Evolutionary conservation across 371 early-diverging fungal species (phyloP), one percentile per base, ranked within the genome.

Genomic region (Mortierella sp.): DNA sequence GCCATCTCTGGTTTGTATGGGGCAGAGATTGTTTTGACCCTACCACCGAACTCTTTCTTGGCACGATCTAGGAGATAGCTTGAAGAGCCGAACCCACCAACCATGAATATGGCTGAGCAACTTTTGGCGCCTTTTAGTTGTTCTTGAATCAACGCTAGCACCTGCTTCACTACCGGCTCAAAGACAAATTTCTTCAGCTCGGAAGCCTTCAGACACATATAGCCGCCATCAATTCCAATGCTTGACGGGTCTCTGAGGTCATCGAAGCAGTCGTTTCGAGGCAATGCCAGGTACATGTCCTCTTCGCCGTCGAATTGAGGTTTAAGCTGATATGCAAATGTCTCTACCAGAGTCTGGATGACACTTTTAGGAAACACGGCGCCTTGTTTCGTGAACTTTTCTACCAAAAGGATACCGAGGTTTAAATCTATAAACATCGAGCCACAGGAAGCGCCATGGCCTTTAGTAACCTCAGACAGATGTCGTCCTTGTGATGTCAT

Each of bases 101-200:
- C 48, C 57, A 57, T 57, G 57, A 57, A 57, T 13, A 33, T 83
- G 1, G 85, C 77, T 8, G 76, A 63, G 7, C 77, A 87, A 47
- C 65, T 13, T 55, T 69, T 69, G 33, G 71, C 71, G 7, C 10
- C 24, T n/a, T 53, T 36, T 15, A 88, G 61, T 52, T 88, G 88
- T 13, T 65, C 66, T 43, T 74, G 69, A 48, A 88, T 85, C 38
- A 87, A 75, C 4, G 70, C 52, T 9, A 89, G 57, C 61, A 91
- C 88, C 63, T 84, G 67, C 9, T 69, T 48, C 11, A 89, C 75
- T 1, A 89, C 85, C n/a, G 90, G 89, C 43, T 89, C 89, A 81
- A 91, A 91, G 4, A 76, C 76, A 22, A 9, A 9, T 0, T 53
- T 7, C 67, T 70, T 76, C 65, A 76, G 63, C 64, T 76, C 76